These are phyloP conservation scores for Fusarium robinianum DNA, from an alignment of 2,329 filamentous ascomycete species.

Conservation along the genomic window DNA sequence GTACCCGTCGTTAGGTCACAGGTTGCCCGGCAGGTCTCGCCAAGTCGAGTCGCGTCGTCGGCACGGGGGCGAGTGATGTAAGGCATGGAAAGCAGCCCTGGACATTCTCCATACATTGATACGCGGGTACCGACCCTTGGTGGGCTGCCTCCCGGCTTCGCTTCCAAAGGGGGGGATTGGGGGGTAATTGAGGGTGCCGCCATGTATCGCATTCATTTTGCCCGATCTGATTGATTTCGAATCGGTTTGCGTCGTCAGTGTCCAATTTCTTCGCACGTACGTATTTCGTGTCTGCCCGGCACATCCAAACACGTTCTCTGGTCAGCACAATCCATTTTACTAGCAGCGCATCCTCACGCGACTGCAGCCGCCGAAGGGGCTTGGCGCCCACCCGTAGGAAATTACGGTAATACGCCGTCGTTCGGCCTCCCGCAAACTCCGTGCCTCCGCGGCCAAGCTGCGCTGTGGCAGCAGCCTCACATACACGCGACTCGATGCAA, in stretches of 20 bases:
- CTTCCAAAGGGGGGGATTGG: constrained; percentile 10
- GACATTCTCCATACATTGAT: constrained; percentile 2
- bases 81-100: background rate
- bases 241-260: constrained; percentile 8
- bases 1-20: constrained; percentile 22
- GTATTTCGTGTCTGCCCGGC: constrained; percentile 7
- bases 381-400: constrained; percentile 33
- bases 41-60: too few species aligned
- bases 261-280: constrained; percentile 8
- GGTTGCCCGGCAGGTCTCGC: constrained; percentile 29
- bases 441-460: constrained; percentile 31
- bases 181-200: constrained; percentile 9
- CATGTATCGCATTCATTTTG: constrained; percentile 3
- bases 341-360: constrained; percentile 30
- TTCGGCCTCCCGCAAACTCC: constrained; percentile 34
- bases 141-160: constrained; percentile 25
- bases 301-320: constrained; percentile 16
- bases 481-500: constrained; percentile 18
- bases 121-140: constrained; percentile 9
- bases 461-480: constrained; percentile 32
- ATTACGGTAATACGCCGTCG: constrained; percentile 35
- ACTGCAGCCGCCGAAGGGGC: constrained; percentile 24
- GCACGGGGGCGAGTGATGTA: too few species aligned
- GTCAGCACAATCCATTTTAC: constrained; percentile 12
- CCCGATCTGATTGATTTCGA: constrained; percentile 13